phyloP scores from a whole-genome alignment of 2,329 filamentous ascomycete species.

The Fusarium sp. region DNA sequence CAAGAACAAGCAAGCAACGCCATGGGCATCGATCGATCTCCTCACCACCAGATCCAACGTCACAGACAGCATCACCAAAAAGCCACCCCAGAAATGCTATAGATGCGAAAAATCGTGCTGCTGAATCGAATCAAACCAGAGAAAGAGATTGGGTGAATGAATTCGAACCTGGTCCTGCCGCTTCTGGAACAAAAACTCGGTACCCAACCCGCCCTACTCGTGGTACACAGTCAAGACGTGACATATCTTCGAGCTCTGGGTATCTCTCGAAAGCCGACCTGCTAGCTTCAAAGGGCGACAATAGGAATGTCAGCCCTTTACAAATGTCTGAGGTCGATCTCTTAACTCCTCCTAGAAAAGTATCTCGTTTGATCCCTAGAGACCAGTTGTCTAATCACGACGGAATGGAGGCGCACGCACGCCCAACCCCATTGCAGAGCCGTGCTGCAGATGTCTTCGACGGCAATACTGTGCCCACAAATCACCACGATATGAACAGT shows the following conservation, averaged over 20 bases:
- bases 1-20: slow-evolving; percentile 5
- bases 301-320: not conserved
- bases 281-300: not conserved
- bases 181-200: not conserved
- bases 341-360: not conserved
- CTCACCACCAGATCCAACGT: not conserved
- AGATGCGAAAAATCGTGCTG: not conserved
- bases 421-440: not conserved
- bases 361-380: not conserved
- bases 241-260: not conserved
- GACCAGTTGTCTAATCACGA: not conserved
- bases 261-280: not conserved
- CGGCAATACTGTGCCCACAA: slow-evolving; percentile 37
- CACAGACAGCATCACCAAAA: not conserved
- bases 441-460: slow-evolving; percentile 26
- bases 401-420: not conserved
- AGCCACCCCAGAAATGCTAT: not conserved
- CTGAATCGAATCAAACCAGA: not conserved
- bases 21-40: slow-evolving; percentile 1
- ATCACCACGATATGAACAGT: slow-evolving; percentile 51
- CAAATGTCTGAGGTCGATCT: not conserved
- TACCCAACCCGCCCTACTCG: not conserved
- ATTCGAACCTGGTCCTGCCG: not conserved
- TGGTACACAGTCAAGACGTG: not conserved
- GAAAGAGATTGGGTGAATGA: not conserved